Percentiles rank a stretch among this genome's conserved stretches.
These are phyloP conservation scores for Aphanomyces euteiches DNA, from an alignment of 352 stramenopile genomes.

Conservation along the genomic window DNA sequence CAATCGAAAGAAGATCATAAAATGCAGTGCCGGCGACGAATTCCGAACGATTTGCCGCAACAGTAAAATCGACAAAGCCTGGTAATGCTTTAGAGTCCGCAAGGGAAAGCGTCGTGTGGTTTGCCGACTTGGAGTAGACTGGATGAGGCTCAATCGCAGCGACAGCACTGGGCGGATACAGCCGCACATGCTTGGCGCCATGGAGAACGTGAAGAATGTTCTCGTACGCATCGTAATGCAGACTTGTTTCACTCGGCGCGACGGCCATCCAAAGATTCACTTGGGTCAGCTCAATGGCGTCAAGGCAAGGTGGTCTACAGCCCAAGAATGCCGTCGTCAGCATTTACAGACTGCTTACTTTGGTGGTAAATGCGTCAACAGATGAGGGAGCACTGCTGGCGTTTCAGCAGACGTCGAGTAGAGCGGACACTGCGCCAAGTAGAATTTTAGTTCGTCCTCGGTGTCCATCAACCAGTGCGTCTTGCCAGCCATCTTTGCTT, in stretches of 20 bases:
- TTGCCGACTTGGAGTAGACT: constrained; percentile 66
- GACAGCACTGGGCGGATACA: constrained; percentile 63
- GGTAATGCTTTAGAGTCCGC: not conserved
- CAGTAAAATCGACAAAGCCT: not conserved
- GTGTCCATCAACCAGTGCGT: constrained; percentile 68
- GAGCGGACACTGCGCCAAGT: constrained; percentile 71
- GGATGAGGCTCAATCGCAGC: constrained; percentile 53
- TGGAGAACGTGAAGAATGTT: constrained; percentile 73
- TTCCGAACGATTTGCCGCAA: not conserved
- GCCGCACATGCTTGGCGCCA: constrained; percentile 61
- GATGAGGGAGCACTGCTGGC: constrained; percentile 39
- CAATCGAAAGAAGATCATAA: not conserved
- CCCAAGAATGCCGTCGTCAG: not conserved
- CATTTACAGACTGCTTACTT: not conserved
- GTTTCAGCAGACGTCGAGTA: constrained; percentile 42
- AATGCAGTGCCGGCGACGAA: not conserved
- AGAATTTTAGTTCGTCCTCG: constrained; percentile 68
- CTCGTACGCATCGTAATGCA: constrained; percentile 82
- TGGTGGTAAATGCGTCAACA: constrained; percentile 58
- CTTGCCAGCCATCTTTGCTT: constrained; percentile 39
- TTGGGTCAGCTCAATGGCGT: constrained; percentile 48
- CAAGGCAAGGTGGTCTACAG: constrained; percentile 45
- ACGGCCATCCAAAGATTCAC: constrained; percentile 85
- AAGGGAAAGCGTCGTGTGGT: constrained; percentile 69
- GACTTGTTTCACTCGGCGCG: constrained; percentile 47